Conservation (phyloP, 2,329 filamentous ascomycete species). For the Epichloe bromicola region DNA sequence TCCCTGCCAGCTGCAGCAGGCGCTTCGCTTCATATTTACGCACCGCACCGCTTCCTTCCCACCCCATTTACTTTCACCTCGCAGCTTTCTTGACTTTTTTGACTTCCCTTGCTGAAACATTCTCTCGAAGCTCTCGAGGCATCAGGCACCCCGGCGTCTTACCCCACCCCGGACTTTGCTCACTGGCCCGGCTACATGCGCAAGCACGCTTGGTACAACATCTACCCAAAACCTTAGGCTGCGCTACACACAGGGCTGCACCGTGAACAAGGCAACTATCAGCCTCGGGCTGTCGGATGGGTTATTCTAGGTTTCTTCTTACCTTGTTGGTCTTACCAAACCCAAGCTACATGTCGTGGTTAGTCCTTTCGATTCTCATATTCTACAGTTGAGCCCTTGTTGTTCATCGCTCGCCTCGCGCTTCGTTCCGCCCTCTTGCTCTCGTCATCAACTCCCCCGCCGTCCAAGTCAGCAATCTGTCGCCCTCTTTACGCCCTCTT, state of each 20-base stretch:
- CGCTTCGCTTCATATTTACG: no score
- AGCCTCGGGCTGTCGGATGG: constrained; percentile 1
- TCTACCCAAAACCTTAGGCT: background rate
- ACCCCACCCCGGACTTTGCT: background rate
- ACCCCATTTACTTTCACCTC: no score
- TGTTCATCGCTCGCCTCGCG: background rate
- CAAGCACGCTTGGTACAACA: background rate
- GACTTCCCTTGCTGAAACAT: no score
- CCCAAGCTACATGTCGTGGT: constrained; percentile 2
- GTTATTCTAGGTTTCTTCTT: background rate
- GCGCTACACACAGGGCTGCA: background rate
- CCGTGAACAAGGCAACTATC: constrained; percentile 1
- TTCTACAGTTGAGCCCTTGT: constrained; percentile 1
- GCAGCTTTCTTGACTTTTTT: no score
- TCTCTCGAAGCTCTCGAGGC: no score
- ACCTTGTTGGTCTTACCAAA: background rate
- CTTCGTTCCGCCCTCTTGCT: constrained; percentile 1
- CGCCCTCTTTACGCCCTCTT: background rate
- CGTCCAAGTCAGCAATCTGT: background rate
- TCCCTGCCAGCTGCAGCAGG: background rate
- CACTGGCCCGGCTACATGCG: background rate
- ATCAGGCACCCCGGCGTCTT: background rate
- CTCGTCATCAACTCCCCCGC: background rate
- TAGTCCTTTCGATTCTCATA: constrained; percentile 4
- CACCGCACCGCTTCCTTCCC: no score